Evolutionary conservation across 2,329 filamentous ascomycete species (phyloP), one percentile per base, ranked within the genome.

Genomic region (Graphilbum fragrans): DNA sequence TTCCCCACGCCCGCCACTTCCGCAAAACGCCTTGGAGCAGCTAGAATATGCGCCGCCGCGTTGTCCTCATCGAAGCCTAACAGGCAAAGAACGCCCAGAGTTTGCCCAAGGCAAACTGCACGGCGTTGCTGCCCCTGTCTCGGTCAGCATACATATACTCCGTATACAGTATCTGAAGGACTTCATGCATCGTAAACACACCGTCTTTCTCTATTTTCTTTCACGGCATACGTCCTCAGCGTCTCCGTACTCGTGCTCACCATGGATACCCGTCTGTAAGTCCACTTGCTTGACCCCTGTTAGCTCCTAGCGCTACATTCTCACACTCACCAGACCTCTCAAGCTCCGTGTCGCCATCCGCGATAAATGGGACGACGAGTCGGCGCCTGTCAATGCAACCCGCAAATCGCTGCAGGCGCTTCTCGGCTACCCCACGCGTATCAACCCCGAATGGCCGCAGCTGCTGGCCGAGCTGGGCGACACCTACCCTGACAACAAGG

Each of bases 311-410:
- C n/a, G n/a, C n/a, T n/a, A n/a, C n/a, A n/a, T n/a, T n/a, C n/a
- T n/a, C n/a, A n/a, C n/a, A n/a, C n/a, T n/a, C n/a, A n/a, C n/a
- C 35, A 69, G 65, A 37, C 64, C 66, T 0, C 55, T 68, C 39
- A 64, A 64, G 48, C 55, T 62, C 35, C 60, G 61, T 41, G 44
- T 66, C 45, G 57, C 56, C 34, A 55, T 70, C 47, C 63, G 65
- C 22, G 64, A 69, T 47, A 48, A 56, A 39, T 70, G 65, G 65
- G 53, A 57, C 23, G 59, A 54, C 11, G 42, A 52, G 8, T 53
- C 58, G 22, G 50, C 56, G 4, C 47, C 59, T 2, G 51, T 59
- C 1, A 60, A 63, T 25, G 54, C 47, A 17, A 48, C 60, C 0
- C 52, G 65, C 21, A 49, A 47, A 21, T 45, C 40, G 4, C 49